Base-by-base conservation (phyloP, 2,329 filamentous ascomycete genomes). In the Paracamarosporium sp. region DNA sequence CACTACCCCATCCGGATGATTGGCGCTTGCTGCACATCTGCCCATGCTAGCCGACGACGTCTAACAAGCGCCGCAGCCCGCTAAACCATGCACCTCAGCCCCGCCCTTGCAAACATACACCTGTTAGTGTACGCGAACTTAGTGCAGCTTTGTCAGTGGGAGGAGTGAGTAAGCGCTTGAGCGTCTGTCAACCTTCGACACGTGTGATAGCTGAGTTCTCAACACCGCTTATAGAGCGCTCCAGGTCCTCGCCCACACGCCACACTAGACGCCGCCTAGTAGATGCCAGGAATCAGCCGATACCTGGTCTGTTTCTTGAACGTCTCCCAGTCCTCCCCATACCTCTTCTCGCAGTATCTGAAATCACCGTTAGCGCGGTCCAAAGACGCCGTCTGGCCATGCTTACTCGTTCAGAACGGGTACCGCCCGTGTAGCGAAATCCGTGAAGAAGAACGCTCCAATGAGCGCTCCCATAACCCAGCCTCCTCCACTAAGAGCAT, bases 401-500 rank as follows among this genome's bases (percentile, higher is more conserved):
- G 40, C 47, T 11, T 30, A 85, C 55, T 79, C 71, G 63, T 84
- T 81, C 57, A 86, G 63, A 5, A 79, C 70, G 0, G 82, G 82
- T 28, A 85, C 78, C 1, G 70, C 78, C 3, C 79, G 73, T 2
- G 63, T 69, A 6, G 69, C 69, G 65, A 85, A 85, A 62, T 84
- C 79, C 43, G 66, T 76, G n/a, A 77, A 70, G 57, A 81, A 80
- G 48, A 81, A 78, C 0, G 69, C 73, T 22, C 71, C 78, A 1
- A 79, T 71, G 4, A 78, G 38, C 3, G 71, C 71, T n/a, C 78
- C 82, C 68, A 76, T 79, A 2, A 75, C 64, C 74, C 76, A 82
- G 0, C 83, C 83, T 5, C 81, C 83, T 53, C 76, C 73, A 3
- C 78, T 79, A 44, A 83, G 59, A 4, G 82, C 81, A 66, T 81